These are phyloP conservation scores for Pistacia integerrima DNA, from an alignment of 345 rosid species.

Conservation along the genomic window DNA sequence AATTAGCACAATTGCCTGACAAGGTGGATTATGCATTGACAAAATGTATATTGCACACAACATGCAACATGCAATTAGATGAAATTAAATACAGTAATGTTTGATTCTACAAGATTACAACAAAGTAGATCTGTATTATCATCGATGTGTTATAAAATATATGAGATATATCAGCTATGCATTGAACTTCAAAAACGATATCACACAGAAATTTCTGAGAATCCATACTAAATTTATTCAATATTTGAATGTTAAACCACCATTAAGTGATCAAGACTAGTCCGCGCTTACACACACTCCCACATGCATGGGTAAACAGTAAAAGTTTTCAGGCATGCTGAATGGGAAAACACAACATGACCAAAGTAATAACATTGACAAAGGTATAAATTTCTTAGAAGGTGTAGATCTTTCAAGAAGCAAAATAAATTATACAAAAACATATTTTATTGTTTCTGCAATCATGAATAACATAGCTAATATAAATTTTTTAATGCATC, in stretches of 20 bases:
- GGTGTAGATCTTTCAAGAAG: neutral
- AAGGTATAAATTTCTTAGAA: neutral
- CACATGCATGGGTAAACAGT: neutral
- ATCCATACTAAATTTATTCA: neutral
- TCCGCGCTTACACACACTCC: neutral
- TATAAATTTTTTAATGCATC: neutral
- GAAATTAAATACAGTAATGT: neutral
- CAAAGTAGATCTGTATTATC: neutral
- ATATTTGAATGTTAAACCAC: neutral
- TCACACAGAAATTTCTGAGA: neutral
- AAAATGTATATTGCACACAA: neutral
- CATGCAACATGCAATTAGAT: neutral
- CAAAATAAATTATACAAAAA: neutral
- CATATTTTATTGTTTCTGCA: neutral
- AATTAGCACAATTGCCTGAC: neutral
- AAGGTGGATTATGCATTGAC: neutral
- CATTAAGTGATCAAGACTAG: neutral
- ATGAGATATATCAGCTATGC: neutral
- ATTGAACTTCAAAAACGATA: neutral
- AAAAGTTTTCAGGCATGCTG: neutral
- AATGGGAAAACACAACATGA: neutral
- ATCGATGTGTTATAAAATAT: neutral
- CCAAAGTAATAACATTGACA: neutral
- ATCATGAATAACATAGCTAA: neutral
- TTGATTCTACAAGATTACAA: neutral